Base-by-base conservation (phyloP, 441 rosid species). In the Erodium moschatum region DNA sequence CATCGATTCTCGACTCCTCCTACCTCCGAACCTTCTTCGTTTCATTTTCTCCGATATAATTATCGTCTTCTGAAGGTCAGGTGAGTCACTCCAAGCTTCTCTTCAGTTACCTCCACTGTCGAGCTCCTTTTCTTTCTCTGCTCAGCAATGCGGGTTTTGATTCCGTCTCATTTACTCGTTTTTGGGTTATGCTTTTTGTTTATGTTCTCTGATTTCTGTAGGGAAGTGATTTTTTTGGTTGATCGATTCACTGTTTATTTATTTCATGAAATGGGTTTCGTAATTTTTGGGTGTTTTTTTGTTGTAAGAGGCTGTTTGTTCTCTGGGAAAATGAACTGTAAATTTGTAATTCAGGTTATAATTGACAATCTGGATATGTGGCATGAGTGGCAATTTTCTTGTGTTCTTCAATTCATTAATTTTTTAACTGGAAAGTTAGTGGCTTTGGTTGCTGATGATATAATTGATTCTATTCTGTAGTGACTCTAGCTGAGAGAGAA, bases 11-110 rank as follows among this genome's bases (percentile, higher is more conserved):
- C 42, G 42, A 38, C 10, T 38, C 42, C 42, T 44, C n/a, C 50
- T 10, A 1, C 1, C 5, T 44, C n/a, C 50, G 11, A 44, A 44
- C 12, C 46, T 40, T 31, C 4, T 31, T 31, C 35, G 35, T 38
- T 38, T 0, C 50, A 44, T 44, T 44, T 44, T 44, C 50, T 44
- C 50, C 50, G 50, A 44, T 44, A 44, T 12, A 10, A 44, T 44
- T 44, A 1, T 2, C n/a, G n/a, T 2, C 0, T 10, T 12, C 46
- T 40, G 10, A 40, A 0, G 46, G 46, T 40, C 50, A 44, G 50
- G 50, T 44, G 50, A 44, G n/a, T 44, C 50, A 44, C 50, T 44
- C 50, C 50, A 44, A 44, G 50, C 50, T 44, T 44, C n/a, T 44
- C 50, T 3, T 44, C 50, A 44, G 13, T 44, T 44, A 44, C 1